Base-by-base conservation (phyloP, 2,329 filamentous ascomycete genomes). In the Phyllosticta paracitricarpa region DNA sequence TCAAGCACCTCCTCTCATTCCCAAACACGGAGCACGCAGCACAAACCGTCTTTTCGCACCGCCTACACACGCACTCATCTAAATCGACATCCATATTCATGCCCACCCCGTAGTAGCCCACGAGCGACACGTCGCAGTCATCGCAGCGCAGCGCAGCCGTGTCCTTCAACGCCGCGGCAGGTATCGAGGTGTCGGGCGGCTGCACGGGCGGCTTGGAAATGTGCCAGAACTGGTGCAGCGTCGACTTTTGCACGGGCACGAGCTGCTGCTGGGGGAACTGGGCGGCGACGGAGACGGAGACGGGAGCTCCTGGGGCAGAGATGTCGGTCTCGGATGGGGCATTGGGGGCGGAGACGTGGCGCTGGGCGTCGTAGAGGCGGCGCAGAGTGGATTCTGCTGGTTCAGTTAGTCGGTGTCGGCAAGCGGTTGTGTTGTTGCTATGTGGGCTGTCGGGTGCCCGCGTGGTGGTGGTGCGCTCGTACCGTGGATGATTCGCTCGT, bases 401-500 rank as follows among this genome's bases (percentile, higher is more conserved):
- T 63, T 67, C 62, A 61, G 56, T 58, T 66, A 62, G 35, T 28
- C 57, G 60, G 61, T 65, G 63, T 19, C 28, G 28, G 28, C 9
- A 8, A 8, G 66, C 35, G 22, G 62, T 62, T 30, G 62, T 24
- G 7, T 51, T 30, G 52, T 22, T 22, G 19, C 19, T 22, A 22
- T 22, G 19, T 22, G 19, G 19, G 19, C 19, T 22, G 19, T 4
- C 3, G 52, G 3, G 52, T 25, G 10, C 6, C 4, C 48, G 48
- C 12, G 48, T 51, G 48, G 6, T 6, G 2, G 17, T 51, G 28
- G 28, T 24, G 22, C 52, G 30, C 19, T 28, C 75, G 65, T 72
- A 84, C 83, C 78, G 68, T 84, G 80, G 61, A 86, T 77, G 17
- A 75, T 70, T 59, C 78, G 73, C 60, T 84, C 82, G 59, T 83